Conservation (phyloP, 495 filamentous ascomycete genomes). For the Schizothecium vesticola region DNA sequence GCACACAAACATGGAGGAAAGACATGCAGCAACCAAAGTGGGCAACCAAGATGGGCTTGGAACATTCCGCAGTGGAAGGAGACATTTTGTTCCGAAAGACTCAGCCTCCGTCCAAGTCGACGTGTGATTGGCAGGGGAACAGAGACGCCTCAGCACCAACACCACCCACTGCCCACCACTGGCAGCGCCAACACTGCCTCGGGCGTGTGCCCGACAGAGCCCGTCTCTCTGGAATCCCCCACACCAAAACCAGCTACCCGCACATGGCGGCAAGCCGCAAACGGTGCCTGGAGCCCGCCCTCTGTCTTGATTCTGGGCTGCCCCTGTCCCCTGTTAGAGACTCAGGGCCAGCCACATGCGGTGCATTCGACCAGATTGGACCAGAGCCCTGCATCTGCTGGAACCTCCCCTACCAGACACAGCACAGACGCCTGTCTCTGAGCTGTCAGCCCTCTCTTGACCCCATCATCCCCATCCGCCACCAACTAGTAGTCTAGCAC, state of each 20-base stretch:
- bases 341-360: background rate
- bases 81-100: background rate
- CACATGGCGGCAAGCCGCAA: too few relatives aligned
- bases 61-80: background rate
- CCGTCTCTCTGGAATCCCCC: background rate
- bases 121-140: background rate
- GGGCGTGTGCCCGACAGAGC: background rate
- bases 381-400: background rate
- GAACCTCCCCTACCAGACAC: background rate
- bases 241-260: background rate
- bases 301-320: background rate
- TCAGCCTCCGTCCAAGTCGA: background rate
- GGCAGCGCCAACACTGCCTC: background rate
- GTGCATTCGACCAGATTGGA: background rate
- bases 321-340: background rate
- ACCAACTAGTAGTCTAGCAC: background rate
- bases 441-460: background rate
- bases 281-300: background rate
- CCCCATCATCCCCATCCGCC: background rate
- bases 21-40: background rate
- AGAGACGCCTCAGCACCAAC: background rate
- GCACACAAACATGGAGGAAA: background rate
- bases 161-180: background rate
- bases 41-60: background rate
- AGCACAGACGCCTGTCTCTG: background rate